These are phyloP conservation scores for Fusarium humuli DNA, from an alignment of 2,329 filamentous ascomycete genomes.

Conservation along the genomic window DNA sequence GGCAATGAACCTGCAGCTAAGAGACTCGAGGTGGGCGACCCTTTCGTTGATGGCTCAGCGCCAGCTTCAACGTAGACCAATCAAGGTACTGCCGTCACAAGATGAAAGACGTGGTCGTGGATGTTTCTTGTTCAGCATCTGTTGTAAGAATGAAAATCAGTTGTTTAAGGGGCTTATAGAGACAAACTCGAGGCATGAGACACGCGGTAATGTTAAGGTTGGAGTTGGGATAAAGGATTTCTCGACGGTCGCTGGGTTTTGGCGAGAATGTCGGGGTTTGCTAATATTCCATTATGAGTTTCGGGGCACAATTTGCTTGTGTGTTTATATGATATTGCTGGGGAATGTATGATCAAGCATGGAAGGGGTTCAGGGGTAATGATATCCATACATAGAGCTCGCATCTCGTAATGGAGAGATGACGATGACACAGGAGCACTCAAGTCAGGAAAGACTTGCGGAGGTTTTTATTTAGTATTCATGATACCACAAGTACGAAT, in stretches of 20 bases:
- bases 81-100: constrained; percentile 14
- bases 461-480: constrained; percentile 14
- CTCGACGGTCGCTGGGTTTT: neutral
- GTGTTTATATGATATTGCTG: constrained; percentile 11
- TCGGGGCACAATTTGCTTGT: constrained; percentile 25
- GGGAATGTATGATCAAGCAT: constrained; percentile 33
- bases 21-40: constrained; percentile 64
- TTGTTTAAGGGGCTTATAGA: constrained; percentile 9
- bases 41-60: constrained; percentile 50
- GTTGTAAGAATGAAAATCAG: constrained; percentile 3
- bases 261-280: constrained; percentile 9
- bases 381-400: constrained; percentile 39
- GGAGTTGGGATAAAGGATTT: neutral
- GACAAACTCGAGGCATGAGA: constrained; percentile 19
- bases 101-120: constrained; percentile 5
- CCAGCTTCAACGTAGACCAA: constrained; percentile 23
- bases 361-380: constrained; percentile 25
- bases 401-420: constrained; percentile 31
- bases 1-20: constrained; percentile 63
- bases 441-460: constrained; percentile 20
- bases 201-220: constrained; percentile 12
- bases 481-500: constrained; percentile 12
- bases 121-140: constrained; percentile 16
- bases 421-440: constrained; percentile 13
- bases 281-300: constrained; percentile 3